A percentile compares a stretch with the other conserved stretches of the same genome.
Conservation (phyloP, 1,139 yeast genomes). For the Yamadazyma pseudoaaseri region DNA sequence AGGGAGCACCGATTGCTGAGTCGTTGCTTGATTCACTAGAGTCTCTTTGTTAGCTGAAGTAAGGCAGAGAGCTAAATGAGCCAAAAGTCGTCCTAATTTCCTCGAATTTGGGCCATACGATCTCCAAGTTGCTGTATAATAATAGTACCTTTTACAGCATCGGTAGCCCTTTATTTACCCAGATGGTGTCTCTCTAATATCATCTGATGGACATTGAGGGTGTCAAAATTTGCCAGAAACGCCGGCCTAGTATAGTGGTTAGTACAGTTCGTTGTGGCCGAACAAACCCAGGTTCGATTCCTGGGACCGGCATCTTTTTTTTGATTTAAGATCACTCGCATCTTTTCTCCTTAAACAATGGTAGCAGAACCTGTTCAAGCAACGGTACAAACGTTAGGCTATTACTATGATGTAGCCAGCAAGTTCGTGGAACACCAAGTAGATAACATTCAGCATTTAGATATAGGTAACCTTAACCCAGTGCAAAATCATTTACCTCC, state of each 20-base stretch:
- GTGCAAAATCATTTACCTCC: slow-evolving; percentile 5
- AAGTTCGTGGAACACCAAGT: slow-evolving; percentile 18
- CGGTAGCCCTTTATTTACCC: no score
- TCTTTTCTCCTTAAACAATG: slow-evolving; percentile 20
- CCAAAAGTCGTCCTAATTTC: no score
- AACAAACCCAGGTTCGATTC: slow-evolving; percentile 57
- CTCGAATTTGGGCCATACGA: no score
- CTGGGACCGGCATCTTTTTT: slow-evolving; percentile 50
- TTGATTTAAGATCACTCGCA: slow-evolving; percentile 11
- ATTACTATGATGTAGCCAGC: slow-evolving; percentile 23
- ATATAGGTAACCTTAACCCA: slow-evolving; percentile 9
- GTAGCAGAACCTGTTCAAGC: slow-evolving; percentile 50
- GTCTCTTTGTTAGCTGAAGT: no score
- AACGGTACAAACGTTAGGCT: slow-evolving; percentile 30
- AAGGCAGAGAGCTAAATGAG: no score
- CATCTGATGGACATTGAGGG: no score
- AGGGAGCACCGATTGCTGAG: no score
- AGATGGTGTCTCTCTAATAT: no score
- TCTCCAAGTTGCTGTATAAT: no score
- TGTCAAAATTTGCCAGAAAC: no score
- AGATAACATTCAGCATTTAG: slow-evolving; percentile 8
- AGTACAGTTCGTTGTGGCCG: slow-evolving; percentile 59
- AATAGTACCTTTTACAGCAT: no score
- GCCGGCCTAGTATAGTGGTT: slow-evolving; percentile 52
- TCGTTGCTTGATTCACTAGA: no score